These are phyloP conservation scores for Leccinum obscurum DNA, from an alignment of 768 basidiomycete species.

Conservation along the genomic window DNA sequence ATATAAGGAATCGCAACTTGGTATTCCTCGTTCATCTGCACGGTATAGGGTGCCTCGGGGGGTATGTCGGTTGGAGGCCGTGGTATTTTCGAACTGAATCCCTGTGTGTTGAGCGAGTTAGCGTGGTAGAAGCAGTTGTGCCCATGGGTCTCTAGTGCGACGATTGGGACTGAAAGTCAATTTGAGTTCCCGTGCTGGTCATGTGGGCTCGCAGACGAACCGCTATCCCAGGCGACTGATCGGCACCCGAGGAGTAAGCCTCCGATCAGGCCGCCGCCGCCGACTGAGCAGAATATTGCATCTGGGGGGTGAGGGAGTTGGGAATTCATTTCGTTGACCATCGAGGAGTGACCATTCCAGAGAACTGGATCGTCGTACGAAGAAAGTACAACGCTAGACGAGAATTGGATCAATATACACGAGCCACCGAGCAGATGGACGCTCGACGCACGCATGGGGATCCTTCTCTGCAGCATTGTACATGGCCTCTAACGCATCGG, in stretches of 20 bases:
- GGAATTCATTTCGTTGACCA: slow-evolving; percentile 60
- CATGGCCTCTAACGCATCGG: slow-evolving; percentile 57
- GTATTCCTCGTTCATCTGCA: slow-evolving; percentile 42
- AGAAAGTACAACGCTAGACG: slow-evolving; percentile 60
- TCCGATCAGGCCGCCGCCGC: slow-evolving; percentile 70
- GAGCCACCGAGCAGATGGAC: background rate
- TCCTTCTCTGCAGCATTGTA: slow-evolving; percentile 44
- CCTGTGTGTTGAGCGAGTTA: slow-evolving; percentile 52
- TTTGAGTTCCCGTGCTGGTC: slow-evolving; percentile 1
- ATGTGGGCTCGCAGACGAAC: slow-evolving; percentile 37
- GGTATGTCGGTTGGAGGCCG: slow-evolving; percentile 30
- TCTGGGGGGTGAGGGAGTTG: slow-evolving; percentile 60
- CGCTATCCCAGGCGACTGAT: slow-evolving; percentile 64
- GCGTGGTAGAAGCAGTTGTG: slow-evolving; percentile 76
- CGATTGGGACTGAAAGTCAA: slow-evolving; percentile 53
- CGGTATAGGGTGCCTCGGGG: slow-evolving; percentile 38
- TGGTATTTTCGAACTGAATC: slow-evolving; percentile 35
- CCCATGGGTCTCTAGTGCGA: slow-evolving; percentile 70
- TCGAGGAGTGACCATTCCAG: slow-evolving; percentile 79
- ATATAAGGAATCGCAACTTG: slow-evolving; percentile 60
- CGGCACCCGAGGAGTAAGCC: slow-evolving; percentile 72
- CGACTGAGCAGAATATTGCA: slow-evolving; percentile 77
- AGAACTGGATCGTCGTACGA: slow-evolving; percentile 68
- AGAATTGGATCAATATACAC: background rate
- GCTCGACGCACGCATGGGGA: slow-evolving; percentile 49